Evolutionary conservation across 2,329 filamentous ascomycete species (phyloP).

Genomic region (Cytospora mali): DNA sequence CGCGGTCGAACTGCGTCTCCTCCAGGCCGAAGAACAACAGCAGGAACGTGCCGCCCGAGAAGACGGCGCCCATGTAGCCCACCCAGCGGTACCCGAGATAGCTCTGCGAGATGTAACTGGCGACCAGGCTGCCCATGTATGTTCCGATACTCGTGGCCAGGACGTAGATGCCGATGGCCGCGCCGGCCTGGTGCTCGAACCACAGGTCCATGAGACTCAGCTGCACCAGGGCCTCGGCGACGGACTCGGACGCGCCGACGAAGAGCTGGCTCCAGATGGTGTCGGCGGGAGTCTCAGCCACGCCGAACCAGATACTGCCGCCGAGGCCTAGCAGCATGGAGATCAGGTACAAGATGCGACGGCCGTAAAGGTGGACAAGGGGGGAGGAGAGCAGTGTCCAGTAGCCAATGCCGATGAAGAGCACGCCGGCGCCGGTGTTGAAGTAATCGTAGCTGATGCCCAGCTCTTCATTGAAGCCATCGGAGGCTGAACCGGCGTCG

Average conservation of each 20-base stretch:
- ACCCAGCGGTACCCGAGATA: conserved; percentile 52
- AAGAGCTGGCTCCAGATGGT: conserved; percentile 60
- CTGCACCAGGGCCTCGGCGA: conserved; percentile 59
- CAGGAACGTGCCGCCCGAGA: conserved; percentile 34
- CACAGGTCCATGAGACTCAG: conserved; percentile 60
- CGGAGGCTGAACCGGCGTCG: conserved; percentile 54
- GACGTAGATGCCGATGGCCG: conserved; percentile 57
- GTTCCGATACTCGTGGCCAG: conserved; percentile 59
- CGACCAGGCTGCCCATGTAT: conserved; percentile 56
- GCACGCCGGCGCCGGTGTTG: conserved; percentile 57
- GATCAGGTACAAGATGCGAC: conserved; percentile 56
- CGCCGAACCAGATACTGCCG: conserved; percentile 58
- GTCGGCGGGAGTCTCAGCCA: conserved; percentile 45
- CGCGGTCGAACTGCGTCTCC: conserved; percentile 53
- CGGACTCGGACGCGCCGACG: conserved; percentile 58
- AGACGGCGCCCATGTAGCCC: conserved; percentile 38
- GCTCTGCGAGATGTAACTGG: conserved; percentile 50
- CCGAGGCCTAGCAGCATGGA: conserved; percentile 44
- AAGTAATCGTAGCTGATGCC: conserved; percentile 48
- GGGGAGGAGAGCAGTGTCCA: conserved; percentile 57
- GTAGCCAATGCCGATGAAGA: conserved; percentile 59
- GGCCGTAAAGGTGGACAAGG: conserved; percentile 56
- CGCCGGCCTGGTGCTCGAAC: conserved; percentile 59
- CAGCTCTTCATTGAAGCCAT: conserved; percentile 52
- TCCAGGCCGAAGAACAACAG: conserved; percentile 54